Conservation (phyloP, 495 filamentous ascomycete species). For the Tuber melanosporum region DNA sequence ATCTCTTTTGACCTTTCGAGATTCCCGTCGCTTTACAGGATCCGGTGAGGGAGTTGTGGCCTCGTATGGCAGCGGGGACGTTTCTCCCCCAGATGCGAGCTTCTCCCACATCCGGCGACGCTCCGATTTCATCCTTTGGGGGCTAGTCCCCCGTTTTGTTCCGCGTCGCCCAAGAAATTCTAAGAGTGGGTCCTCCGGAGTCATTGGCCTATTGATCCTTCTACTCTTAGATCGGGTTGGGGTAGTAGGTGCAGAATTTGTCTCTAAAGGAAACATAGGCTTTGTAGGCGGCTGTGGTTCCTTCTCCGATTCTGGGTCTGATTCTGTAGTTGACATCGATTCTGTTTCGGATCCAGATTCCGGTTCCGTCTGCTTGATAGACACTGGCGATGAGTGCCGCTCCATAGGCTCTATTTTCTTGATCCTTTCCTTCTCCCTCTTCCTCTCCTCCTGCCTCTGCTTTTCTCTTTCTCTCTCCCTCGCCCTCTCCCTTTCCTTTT, state of each 20-base stretch:
- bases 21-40: constrained; percentile 21
- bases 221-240: constrained; percentile 15
- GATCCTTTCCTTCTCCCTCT: constrained; percentile 32
- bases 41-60: constrained; percentile 31
- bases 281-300: neutral
- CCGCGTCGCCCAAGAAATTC: constrained; percentile 28
- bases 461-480: constrained; percentile 32
- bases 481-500: constrained; percentile 33
- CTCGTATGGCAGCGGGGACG: neutral
- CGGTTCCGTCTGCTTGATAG: constrained; percentile 15
- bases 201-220: constrained; percentile 20
- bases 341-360: constrained; percentile 21
- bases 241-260: neutral
- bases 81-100: neutral
- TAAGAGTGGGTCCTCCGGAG: constrained; percentile 31
- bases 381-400: constrained; percentile 17
- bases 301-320: constrained; percentile 20
- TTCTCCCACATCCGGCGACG: constrained; percentile 1
- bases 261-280: neutral
- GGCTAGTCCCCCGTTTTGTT: constrained; percentile 30
- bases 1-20: constrained; percentile 26
- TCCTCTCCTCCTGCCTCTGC: constrained; percentile 33
- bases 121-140: constrained; percentile 12
- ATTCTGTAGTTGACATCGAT: constrained; percentile 22
- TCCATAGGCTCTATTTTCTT: constrained; percentile 29